Evolutionary conservation across 192 early-diverging fungal genomes (phyloP).

Genomic region (Backusella morwellensis): DNA sequence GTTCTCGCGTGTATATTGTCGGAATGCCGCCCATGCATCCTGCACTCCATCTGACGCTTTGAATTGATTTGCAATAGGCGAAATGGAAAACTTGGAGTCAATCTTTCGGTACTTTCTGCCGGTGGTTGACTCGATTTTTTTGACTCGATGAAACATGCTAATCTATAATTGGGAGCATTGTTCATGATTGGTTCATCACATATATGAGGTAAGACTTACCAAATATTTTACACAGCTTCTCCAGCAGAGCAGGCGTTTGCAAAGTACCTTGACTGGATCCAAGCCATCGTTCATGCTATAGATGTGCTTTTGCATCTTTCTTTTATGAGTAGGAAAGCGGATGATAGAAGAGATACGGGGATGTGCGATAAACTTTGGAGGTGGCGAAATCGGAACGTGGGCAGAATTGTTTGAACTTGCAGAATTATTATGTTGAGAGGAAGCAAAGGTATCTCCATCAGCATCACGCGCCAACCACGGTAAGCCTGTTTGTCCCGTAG

Average conservation of each 20-base stretch:
- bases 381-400: background rate
- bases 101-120: conserved; percentile 1
- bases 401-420: background rate
- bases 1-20: conserved; percentile 11
- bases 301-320: conserved; percentile 10
- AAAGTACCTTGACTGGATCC: conserved; percentile 5
- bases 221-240: conserved; percentile 5
- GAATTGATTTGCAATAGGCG: conserved; percentile 6
- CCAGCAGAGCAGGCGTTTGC: background rate
- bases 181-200: background rate
- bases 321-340: conserved; percentile 4
- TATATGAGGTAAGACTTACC: background rate
- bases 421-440: conserved; percentile 1
- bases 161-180: background rate
- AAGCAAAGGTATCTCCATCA: background rate
- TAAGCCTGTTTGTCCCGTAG: conserved; percentile 2
- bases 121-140: background rate
- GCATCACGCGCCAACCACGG: conserved; percentile 3
- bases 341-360: background rate
- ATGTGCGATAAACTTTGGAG: background rate
- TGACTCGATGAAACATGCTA: conserved; percentile 7
- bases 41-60: background rate
- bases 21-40: conserved; percentile 10
- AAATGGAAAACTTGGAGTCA: background rate
- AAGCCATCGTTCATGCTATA: conserved; percentile 8